Base-by-base conservation (phyloP, 345 rosid genomes). In the Isatis tinctoria region DNA sequence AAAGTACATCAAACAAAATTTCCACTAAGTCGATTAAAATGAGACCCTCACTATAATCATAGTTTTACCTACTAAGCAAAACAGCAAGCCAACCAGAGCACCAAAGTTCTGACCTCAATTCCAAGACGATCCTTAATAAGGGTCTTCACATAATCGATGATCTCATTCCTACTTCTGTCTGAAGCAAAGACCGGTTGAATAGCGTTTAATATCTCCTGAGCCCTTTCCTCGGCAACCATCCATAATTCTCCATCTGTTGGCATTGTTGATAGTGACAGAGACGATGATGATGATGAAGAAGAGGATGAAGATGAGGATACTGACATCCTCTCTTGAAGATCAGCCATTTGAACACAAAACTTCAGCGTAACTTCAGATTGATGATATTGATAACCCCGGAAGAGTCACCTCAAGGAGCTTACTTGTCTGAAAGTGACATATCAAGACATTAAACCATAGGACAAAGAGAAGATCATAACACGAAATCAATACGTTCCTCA, bases 151-250 rank as follows among this genome's bases (percentile, higher is more conserved):
- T 88, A 80, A 59, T 76, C 60, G 58, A 91, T 81, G 48, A 88
- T 78, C 43, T 74, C 90, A 49, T 74, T 81, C 69, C 97, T 84
- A 70, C 60, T 83, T 67, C 70, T 72, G 76, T 93, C 91, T 44
- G 98, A 86, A 74, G 80, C 65, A 65, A 53, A 63, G 57, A 86
- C 52, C 2, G 97, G 97, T 77, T 88, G 96, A 65, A 91, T 80
- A 35, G 67, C 18, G 70, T 68, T 72, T 35, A 93, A 75, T 66
- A 93, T 87, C 84, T 93, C 98, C 72, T 78, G 83, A 74, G 73
- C 78, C 73, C 97, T 91, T 60, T 81, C 73, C 83, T 93, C 98
- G 26, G 94, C 88, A 77, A 87, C 44, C 62, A 68, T 60, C 98
- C 97, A 91, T 26, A 83, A 65, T 72, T 89, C 93, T 40, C 43